Percentiles rank a stretch among this genome's conserved stretches.
Evolutionary conservation across 805 yeast species (phyloP).

Genomic region (Sugiyamaella floridensis): DNA sequence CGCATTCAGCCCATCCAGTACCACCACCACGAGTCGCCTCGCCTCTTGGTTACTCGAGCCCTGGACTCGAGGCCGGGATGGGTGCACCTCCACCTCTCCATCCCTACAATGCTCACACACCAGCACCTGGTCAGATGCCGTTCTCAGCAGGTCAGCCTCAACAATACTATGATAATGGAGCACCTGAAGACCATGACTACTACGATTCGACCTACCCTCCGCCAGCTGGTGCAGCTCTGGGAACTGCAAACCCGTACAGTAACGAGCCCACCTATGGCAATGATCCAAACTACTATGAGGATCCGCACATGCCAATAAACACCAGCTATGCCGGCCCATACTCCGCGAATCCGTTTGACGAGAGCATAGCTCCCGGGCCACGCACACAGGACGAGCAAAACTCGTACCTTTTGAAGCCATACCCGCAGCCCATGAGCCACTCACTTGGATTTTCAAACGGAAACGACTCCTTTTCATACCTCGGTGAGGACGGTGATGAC

Average conservation of each 20-base stretch:
- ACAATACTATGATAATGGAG: background rate
- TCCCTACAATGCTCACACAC: background rate
- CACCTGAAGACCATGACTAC: background rate
- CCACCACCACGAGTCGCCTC: background rate
- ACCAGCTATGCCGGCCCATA: background rate
- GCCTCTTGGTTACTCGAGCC: background rate
- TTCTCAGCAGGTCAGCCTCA: background rate
- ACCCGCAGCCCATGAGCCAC: slow-evolving; percentile 10
- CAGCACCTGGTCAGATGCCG: background rate
- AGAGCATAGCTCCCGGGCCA: background rate
- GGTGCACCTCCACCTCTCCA: background rate
- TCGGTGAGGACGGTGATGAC: slow-evolving; percentile 17
- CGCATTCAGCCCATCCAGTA: background rate
- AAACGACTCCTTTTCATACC: slow-evolving; percentile 7
- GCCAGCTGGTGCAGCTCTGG: background rate
- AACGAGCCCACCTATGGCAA: background rate
- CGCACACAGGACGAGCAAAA: slow-evolving; percentile 11
- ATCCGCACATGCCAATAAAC: background rate
- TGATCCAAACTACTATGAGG: background rate
- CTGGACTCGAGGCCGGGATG: background rate
- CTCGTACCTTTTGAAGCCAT: slow-evolving; percentile 13
- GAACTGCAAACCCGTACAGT: background rate
- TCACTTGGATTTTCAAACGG: slow-evolving; percentile 7
- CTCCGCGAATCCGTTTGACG: background rate
- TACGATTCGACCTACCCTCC: background rate